Percentiles rank a stretch among this genome's conserved stretches.
These are phyloP conservation scores for Gomphus sp. DNA, from an alignment of 1,284 basidiomycete genomes.

Conservation along the genomic window DNA sequence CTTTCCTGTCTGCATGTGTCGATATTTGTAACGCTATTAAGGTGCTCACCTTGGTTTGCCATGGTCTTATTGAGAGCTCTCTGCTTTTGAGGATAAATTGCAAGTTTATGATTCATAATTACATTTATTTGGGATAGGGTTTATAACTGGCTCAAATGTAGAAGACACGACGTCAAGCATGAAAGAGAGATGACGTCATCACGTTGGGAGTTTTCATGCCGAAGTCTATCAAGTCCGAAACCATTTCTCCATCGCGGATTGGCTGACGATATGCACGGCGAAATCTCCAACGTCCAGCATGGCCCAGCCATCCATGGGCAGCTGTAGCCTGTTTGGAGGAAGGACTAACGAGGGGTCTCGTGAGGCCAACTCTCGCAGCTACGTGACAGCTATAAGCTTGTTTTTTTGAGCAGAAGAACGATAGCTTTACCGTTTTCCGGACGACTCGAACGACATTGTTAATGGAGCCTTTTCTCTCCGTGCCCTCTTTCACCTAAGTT, in stretches of 20 bases:
- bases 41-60: slow-evolving; percentile 13
- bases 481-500: slow-evolving; percentile 66
- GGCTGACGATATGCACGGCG: slow-evolving; percentile 65
- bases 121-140: neutral
- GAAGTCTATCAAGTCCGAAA: slow-evolving; percentile 29
- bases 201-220: neutral
- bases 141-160: neutral
- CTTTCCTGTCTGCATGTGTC: slow-evolving; percentile 28
- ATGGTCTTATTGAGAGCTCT: too few relatives aligned
- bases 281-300: slow-evolving; percentile 73
- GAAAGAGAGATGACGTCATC: neutral
- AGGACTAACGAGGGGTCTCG: neutral
- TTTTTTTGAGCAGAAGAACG: too few relatives aligned
- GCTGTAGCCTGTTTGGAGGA: slow-evolving; percentile 31
- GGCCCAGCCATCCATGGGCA: slow-evolving; percentile 63
- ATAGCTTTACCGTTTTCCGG: slow-evolving; percentile 45
- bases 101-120: neutral
- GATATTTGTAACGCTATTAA: slow-evolving; percentile 19
- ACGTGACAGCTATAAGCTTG: neutral
- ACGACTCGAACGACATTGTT: slow-evolving; percentile 60
- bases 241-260: slow-evolving; percentile 51
- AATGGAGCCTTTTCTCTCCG: slow-evolving; percentile 66
- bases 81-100: too few relatives aligned
- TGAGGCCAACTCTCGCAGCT: neutral
- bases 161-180: neutral